These are phyloP conservation scores for Epichloe brachyelytri DNA, from an alignment of 2,329 filamentous ascomycete species.

Conservation along the genomic window DNA sequence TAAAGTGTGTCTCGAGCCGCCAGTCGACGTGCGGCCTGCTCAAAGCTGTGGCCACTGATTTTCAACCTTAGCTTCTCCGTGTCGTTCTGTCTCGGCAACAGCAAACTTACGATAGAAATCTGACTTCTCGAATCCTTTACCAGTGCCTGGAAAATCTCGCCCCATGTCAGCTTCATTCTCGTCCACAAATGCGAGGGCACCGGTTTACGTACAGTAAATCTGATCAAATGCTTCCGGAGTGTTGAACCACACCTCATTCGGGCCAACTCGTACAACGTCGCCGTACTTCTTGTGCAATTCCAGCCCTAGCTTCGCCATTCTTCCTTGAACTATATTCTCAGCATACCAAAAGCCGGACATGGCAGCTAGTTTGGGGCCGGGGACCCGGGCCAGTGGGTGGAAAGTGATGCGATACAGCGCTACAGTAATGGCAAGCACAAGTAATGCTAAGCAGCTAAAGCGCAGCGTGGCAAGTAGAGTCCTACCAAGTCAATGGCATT, in stretches of 20 bases:
- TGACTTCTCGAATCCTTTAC: slow-evolving; percentile 36
- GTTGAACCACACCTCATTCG: slow-evolving; percentile 40
- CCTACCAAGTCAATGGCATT: neutral
- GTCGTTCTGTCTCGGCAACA: too few species aligned
- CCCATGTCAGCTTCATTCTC: neutral
- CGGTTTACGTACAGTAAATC: slow-evolving; percentile 30
- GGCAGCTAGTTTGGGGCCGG: slow-evolving; percentile 33
- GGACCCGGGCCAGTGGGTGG: slow-evolving; percentile 31
- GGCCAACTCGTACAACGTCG: slow-evolving; percentile 37
- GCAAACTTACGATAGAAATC: slow-evolving; percentile 35
- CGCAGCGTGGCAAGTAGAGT: neutral
- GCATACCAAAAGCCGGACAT: slow-evolving; percentile 36
- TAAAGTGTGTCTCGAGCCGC: slow-evolving; percentile 20
- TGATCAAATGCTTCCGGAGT: slow-evolving; percentile 32
- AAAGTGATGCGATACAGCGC: slow-evolving; percentile 26
- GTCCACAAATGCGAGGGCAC: neutral
- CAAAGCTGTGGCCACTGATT: slow-evolving; percentile 25
- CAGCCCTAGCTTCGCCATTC: slow-evolving; percentile 26
- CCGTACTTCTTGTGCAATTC: slow-evolving; percentile 35
- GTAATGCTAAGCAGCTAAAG: neutral
- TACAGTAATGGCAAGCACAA: slow-evolving; percentile 9
- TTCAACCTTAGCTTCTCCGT: neutral
- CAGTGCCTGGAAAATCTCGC: slow-evolving; percentile 21
- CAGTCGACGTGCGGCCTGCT: slow-evolving; percentile 21
- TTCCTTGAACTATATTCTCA: slow-evolving; percentile 30